Evolutionary conservation across 1,139 yeast genomes (phyloP), one percentile per base, ranked within the genome.

Genomic region (Saccharomyces hybrid): DNA sequence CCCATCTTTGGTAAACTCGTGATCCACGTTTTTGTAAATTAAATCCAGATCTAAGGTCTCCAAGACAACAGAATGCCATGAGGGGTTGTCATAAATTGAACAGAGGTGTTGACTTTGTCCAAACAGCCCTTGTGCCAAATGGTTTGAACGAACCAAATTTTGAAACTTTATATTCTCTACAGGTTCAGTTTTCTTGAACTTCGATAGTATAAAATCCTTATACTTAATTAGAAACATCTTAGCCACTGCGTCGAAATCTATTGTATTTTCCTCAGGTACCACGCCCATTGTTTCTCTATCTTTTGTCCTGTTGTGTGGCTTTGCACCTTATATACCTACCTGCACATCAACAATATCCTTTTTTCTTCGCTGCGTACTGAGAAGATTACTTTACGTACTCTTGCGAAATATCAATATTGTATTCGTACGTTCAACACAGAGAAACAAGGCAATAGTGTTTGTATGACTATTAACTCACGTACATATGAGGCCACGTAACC

Each of bases 11-110:
- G 24, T 24, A 38, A 38, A 11, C 19, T 38, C 24, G 12, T 38
- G 9, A 51, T 76, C 78, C 4, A 76, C 76, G 26, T 73, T 73
- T 0, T 68, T 62, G 46, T 69, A 71, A 1, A 76, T 70, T 21
- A 55, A 42, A 12, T 67, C 74, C 8, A 73, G 53, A 54, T 72
- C 67, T 2, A 77, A 60, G 0, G 69, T 63, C 44, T 74, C 77
- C 27, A 77, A 52, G 0, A 76, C 77, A 2, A 59, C 62, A 1
- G 69, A 61, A 42, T 69, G 68, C 67, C 69, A 65, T 7, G 49
- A 57, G 12, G 66, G 58, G 54, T 67, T 65, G 7, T 67, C 71
- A 54, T 65, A 69, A 4, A 65, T 57, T 27, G 52, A 55, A 52
- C 69, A 66, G 31, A 65, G 52, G n/a, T 63, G 52, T 16, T 56